Evolutionary conservation across 148 eudicot species (phyloP).

Genomic region (Persicaria maculosa): DNA sequence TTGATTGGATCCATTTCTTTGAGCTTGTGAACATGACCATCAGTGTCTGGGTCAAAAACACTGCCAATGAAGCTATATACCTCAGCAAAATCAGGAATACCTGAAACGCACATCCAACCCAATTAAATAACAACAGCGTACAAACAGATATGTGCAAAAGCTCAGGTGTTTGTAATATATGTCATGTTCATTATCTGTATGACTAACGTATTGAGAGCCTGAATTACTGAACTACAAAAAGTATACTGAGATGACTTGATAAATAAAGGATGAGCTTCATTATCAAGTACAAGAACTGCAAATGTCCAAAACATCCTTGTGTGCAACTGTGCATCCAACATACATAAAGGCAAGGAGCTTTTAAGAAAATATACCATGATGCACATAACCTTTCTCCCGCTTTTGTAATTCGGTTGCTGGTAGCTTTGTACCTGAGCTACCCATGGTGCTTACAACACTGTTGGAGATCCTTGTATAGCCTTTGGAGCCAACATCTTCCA

Average conservation of each 20-base stretch:
- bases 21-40: conserved; percentile 74
- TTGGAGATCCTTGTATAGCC: conserved; percentile 33
- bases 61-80: conserved; percentile 88
- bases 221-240: neutral
- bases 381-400: conserved; percentile 35
- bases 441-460: conserved; percentile 29
- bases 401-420: conserved; percentile 38
- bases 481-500: conserved; percentile 49
- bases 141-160: neutral
- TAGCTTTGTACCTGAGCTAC: conserved; percentile 37
- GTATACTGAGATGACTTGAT: neutral
- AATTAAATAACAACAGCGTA: neutral
- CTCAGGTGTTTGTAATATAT: neutral
- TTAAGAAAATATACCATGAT: conserved; percentile 42
- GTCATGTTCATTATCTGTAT: neutral
- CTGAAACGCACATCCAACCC: conserved; percentile 28
- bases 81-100: conserved; percentile 86
- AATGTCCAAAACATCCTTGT: neutral
- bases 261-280: neutral
- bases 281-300: neutral
- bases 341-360: neutral
- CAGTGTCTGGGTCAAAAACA: conserved; percentile 77
- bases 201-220: neutral
- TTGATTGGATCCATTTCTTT: conserved; percentile 99
- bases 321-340: neutral